These are phyloP conservation scores for Mycena capillaripes DNA, from an alignment of 768 basidiomycete genomes.

Conservation along the genomic window DNA sequence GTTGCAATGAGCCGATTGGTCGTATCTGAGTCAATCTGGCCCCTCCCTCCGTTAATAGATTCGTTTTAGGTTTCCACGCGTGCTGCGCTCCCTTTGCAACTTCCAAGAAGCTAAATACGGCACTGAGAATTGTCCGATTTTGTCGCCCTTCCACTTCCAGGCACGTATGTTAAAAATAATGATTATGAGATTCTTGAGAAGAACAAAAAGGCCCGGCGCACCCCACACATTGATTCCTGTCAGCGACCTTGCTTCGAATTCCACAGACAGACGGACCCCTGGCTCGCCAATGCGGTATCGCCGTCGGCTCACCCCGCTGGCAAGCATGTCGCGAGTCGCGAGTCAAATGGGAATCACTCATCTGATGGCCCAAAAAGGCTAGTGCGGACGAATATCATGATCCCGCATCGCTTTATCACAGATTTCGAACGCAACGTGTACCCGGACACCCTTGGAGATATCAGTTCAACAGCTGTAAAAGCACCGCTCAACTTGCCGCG, in stretches of 20 bases:
- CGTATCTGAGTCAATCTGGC: conserved; percentile 3
- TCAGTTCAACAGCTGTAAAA: no score
- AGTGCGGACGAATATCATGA: no score
- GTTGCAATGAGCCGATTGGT: conserved; percentile 13
- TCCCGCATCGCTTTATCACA: background rate
- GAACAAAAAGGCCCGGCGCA: background rate
- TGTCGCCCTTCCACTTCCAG: conserved; percentile 10
- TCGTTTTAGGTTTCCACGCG: conserved; percentile 17
- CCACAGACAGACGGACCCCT: background rate
- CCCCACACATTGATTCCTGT: no score
- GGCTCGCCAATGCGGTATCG: conserved; percentile 15
- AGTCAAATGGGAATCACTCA: no score
- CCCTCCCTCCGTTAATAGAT: background rate
- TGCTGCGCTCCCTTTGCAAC: conserved; percentile 8
- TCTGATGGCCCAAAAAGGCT: no score
- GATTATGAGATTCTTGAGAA: no score
- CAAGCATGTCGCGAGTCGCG: no score
- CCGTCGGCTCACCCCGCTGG: background rate
- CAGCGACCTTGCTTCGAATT: background rate
- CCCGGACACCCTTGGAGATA: conserved; percentile 1
- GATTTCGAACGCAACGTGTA: no score
- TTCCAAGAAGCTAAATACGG: conserved; percentile 23
- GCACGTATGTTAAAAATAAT: background rate
- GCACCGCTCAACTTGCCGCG: no score
- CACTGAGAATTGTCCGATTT: conserved; percentile 24